These are phyloP conservation scores for Penicillium angulare DNA, from an alignment of 495 filamentous ascomycete genomes.

Conservation along the genomic window DNA sequence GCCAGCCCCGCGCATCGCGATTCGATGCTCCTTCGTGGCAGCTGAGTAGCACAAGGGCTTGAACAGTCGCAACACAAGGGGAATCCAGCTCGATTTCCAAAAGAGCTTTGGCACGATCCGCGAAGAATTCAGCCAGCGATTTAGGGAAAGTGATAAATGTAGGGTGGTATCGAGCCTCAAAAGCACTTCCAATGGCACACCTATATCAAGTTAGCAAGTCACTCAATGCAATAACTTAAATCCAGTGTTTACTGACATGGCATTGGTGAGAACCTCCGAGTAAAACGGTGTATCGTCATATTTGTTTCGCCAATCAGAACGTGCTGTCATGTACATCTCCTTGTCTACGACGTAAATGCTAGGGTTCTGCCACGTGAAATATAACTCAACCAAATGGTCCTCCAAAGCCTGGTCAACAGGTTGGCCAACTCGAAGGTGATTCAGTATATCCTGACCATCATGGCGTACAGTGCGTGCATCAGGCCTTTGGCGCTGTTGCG, in stretches of 20 bases:
- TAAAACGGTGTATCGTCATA: constrained; percentile 47
- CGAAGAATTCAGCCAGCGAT: constrained; percentile 48
- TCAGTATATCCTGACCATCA: constrained; percentile 46
- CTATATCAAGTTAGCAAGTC: constrained; percentile 19
- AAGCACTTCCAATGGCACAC: constrained; percentile 49
- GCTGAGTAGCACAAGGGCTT: constrained; percentile 48
- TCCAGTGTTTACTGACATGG: constrained; percentile 39
- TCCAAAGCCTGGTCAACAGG: constrained; percentile 42
- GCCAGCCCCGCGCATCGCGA: constrained; percentile 51
- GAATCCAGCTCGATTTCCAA: constrained; percentile 50
- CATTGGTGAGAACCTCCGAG: constrained; percentile 49
- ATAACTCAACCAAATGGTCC: constrained; percentile 48
- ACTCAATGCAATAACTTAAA: not conserved
- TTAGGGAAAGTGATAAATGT: constrained; percentile 49
- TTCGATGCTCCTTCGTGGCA: constrained; percentile 47
- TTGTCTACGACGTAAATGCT: constrained; percentile 50
- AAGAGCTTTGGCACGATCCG: constrained; percentile 47
- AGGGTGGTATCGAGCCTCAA: constrained; percentile 46
- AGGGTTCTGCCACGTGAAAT: constrained; percentile 53
- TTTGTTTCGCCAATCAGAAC: constrained; percentile 42
- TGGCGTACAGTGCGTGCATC: constrained; percentile 48
- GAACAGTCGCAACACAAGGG: constrained; percentile 50
- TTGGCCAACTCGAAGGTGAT: constrained; percentile 43
- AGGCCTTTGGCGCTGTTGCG: constrained; percentile 49
- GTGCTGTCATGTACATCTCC: constrained; percentile 45